These are phyloP conservation scores for Cyphellophora attinorum DNA, from an alignment of 2,329 filamentous ascomycete species.

Conservation along the genomic window DNA sequence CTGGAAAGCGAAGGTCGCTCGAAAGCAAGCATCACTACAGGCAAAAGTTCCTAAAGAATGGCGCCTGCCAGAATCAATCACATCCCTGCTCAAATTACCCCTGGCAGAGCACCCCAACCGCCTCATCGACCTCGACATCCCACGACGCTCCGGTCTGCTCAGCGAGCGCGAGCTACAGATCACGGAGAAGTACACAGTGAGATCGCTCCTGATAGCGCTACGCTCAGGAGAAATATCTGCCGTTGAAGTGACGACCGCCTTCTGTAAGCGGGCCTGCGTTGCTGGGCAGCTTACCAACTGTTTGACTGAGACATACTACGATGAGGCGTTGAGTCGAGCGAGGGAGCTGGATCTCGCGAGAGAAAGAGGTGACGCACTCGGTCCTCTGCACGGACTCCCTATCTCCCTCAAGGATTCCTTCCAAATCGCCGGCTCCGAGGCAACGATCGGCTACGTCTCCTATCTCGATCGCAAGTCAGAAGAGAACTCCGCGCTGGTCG, in stretches of 20 bases:
- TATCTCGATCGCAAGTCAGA: conserved; percentile 21
- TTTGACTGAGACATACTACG: conserved; percentile 23
- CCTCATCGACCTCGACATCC: conserved; percentile 25
- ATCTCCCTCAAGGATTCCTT: conserved; percentile 24
- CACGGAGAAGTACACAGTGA: conserved; percentile 39
- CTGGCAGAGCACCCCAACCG: conserved; percentile 13
- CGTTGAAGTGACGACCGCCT: conserved; percentile 18
- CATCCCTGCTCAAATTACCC: conserved; percentile 7
- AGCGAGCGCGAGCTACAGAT: conserved; percentile 34
- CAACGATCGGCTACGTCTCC: conserved; percentile 26
- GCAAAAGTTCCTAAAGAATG: conserved; percentile 20
- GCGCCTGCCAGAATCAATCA: conserved; percentile 15
- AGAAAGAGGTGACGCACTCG: conserved; percentile 18
- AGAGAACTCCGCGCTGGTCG: conserved; percentile 20
- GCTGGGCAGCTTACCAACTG: conserved; percentile 20
- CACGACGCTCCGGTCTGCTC: conserved; percentile 34
- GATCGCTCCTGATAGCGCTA: conserved; percentile 22
- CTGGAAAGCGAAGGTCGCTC: not conserved
- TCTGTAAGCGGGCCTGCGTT: conserved; percentile 20
- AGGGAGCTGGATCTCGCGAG: conserved; percentile 18
- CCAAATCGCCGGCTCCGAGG: conserved; percentile 18
- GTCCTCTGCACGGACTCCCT: conserved; percentile 24
- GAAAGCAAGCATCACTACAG: not conserved
- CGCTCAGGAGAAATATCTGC: conserved; percentile 15
- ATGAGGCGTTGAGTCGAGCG: conserved; percentile 19